These are phyloP conservation scores for Achlya hypogyna DNA, from an alignment of 352 stramenopile genomes.

Conservation along the genomic window DNA sequence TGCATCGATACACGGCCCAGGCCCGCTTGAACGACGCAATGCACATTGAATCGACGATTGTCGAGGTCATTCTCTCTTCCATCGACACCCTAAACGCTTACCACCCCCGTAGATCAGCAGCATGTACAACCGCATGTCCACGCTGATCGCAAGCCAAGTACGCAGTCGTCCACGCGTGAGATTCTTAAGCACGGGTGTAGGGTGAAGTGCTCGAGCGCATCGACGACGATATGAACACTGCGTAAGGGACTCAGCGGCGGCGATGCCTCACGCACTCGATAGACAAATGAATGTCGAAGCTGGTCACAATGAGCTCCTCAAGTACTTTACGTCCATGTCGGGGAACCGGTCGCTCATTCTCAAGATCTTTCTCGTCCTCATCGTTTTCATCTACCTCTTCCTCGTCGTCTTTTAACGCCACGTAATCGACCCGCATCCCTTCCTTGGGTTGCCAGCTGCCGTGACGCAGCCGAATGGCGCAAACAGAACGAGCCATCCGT, in stretches of 20 bases:
- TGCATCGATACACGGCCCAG: conserved; percentile 52
- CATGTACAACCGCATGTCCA: conserved; percentile 83
- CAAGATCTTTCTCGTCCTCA: conserved; percentile 77
- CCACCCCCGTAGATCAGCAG: conserved; percentile 47
- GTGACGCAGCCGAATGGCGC: too few species aligned
- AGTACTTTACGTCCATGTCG: conserved; percentile 76
- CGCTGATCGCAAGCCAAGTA: conserved; percentile 41
- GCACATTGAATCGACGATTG: conserved; percentile 76
- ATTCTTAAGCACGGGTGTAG: conserved; percentile 21
- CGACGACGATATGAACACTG: conserved; percentile 81
- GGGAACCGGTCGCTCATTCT: conserved; percentile 75
- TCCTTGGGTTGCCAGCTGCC: not conserved
- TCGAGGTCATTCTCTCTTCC: conserved; percentile 40
- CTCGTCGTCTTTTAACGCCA: conserved; percentile 57
- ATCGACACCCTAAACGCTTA: not conserved
- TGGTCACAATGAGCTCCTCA: conserved; percentile 65
- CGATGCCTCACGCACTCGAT: not conserved
- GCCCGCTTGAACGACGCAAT: conserved; percentile 62
- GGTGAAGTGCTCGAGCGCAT: conserved; percentile 74
- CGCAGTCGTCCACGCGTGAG: not conserved
- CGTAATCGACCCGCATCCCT: not conserved
- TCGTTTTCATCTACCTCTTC: conserved; percentile 81
- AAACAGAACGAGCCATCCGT: too few species aligned
- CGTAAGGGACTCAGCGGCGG: conserved; percentile 29
- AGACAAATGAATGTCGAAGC: conserved; percentile 71